Evolutionary conservation across 2,329 filamentous ascomycete genomes (phyloP).

Genomic region (Hyphodiscus sp.): DNA sequence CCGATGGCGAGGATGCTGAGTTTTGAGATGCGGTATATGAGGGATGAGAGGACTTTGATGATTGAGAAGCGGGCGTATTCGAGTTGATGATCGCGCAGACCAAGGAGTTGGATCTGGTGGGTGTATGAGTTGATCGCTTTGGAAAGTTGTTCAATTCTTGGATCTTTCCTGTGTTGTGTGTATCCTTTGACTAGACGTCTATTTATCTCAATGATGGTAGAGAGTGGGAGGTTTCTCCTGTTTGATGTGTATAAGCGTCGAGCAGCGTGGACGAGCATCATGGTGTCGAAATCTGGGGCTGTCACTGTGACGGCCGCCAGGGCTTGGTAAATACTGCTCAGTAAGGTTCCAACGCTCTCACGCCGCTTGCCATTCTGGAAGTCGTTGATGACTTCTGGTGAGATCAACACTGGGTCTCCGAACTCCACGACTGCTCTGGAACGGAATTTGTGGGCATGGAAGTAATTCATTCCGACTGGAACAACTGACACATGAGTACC

Average conservation of each 20-base stretch:
- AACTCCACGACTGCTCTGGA: slow-evolving; percentile 94
- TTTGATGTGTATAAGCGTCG: slow-evolving; percentile 86
- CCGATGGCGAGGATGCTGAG: slow-evolving; percentile 69
- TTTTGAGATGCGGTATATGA: slow-evolving; percentile 76
- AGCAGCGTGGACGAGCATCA: slow-evolving; percentile 88
- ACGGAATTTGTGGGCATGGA: slow-evolving; percentile 95
- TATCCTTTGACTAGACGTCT: slow-evolving; percentile 81
- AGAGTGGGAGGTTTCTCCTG: slow-evolving; percentile 75
- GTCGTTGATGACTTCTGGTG: slow-evolving; percentile 71
- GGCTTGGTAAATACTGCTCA: slow-evolving; percentile 79
- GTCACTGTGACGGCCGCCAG: slow-evolving; percentile 85
- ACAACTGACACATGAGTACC: slow-evolving; percentile 85
- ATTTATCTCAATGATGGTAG: slow-evolving; percentile 91
- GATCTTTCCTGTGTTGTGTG: slow-evolving; percentile 41
- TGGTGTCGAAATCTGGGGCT: slow-evolving; percentile 88
- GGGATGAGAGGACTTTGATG: slow-evolving; percentile 64
- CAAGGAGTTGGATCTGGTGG: slow-evolving; percentile 74
- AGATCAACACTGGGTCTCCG: slow-evolving; percentile 79
- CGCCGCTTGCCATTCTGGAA: slow-evolving; percentile 76
- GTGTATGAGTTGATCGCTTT: slow-evolving; percentile 80
- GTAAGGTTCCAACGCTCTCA: slow-evolving; percentile 73
- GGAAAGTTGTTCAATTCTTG: slow-evolving; percentile 69
- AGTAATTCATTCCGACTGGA: slow-evolving; percentile 97
- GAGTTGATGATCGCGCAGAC: slow-evolving; percentile 89
- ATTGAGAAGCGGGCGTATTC: slow-evolving; percentile 83